Conservation (phyloP, 345 rosid species). For the Pugionium dolabratum region DNA sequence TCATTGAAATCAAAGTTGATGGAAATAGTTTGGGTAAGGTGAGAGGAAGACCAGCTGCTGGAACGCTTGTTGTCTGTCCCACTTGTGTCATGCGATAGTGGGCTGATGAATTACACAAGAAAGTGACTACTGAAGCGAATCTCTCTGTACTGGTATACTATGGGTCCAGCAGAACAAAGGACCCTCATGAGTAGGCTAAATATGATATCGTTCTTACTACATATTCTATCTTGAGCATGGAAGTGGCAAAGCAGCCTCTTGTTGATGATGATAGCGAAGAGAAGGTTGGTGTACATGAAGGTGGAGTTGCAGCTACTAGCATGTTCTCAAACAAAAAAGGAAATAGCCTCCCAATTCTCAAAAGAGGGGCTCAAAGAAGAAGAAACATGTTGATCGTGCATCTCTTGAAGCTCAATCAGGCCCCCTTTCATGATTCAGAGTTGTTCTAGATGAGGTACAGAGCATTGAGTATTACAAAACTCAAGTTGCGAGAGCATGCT, state of each 20-base stretch:
- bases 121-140: conserved; percentile 67
- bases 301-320: conserved; percentile 41
- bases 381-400: conserved; percentile 50
- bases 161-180: conserved; percentile 86
- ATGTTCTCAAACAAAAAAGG: conserved; percentile 54
- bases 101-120: conserved; percentile 82
- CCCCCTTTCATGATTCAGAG: conserved; percentile 93
- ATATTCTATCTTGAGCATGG: conserved; percentile 93
- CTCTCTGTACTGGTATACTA: conserved; percentile 86
- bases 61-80: conserved; percentile 98
- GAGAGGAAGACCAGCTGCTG: conserved; percentile 87
- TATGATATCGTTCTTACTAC: conserved; percentile 95
- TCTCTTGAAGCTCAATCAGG: conserved; percentile 57
- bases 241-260: conserved; percentile 89
- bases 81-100: conserved; percentile 95
- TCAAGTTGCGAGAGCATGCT: conserved; percentile 96
- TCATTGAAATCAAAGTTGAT: conserved; percentile 30
- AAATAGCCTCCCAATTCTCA: conserved; percentile 55
- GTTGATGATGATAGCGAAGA: conserved; percentile 63
- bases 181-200: conserved; percentile 76
- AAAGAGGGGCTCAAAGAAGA: conserved; percentile 55
- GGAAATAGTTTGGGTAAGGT: conserved; percentile 39
- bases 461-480: conserved; percentile 95
- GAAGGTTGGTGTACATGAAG: conserved; percentile 50
- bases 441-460: conserved; percentile 96